Evolutionary conservation across 495 filamentous ascomycete genomes (phyloP).

Genomic region (Annulohypoxylon maeteangense): DNA sequence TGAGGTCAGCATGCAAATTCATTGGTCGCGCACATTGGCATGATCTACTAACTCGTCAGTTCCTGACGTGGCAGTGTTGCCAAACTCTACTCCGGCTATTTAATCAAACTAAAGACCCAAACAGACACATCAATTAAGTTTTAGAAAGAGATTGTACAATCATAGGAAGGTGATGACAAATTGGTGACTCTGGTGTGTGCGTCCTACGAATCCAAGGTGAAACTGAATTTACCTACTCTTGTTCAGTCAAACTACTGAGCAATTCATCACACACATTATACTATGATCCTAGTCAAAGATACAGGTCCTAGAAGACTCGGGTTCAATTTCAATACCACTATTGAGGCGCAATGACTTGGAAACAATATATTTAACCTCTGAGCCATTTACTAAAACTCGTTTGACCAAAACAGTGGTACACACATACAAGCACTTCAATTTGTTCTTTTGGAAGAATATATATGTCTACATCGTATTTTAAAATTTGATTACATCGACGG

Average conservation of each 20-base stretch:
- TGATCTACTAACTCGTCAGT: neutral
- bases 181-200: neutral
- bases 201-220: neutral
- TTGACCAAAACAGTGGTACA: no score
- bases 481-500: no score
- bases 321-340: no score
- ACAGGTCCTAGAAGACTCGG: no score
- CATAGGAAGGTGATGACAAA: neutral
- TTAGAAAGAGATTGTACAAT: neutral
- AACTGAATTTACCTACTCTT: no score
- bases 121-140: neutral
- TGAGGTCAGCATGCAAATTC: neutral
- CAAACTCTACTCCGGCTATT: neutral
- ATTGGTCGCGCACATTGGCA: neutral
- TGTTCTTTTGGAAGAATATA: no score
- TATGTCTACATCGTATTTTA: no score
- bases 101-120: neutral
- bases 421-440: no score
- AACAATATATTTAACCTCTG: no score
- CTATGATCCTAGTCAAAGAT: neutral
- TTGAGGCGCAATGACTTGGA: no score
- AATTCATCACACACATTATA: neutral
- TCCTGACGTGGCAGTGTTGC: neutral
- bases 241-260: no score
- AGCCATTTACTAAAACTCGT: no score